Evolutionary conservation across 2,329 filamentous ascomycete species (phyloP).

Genomic region (Cercospora nicotianae): DNA sequence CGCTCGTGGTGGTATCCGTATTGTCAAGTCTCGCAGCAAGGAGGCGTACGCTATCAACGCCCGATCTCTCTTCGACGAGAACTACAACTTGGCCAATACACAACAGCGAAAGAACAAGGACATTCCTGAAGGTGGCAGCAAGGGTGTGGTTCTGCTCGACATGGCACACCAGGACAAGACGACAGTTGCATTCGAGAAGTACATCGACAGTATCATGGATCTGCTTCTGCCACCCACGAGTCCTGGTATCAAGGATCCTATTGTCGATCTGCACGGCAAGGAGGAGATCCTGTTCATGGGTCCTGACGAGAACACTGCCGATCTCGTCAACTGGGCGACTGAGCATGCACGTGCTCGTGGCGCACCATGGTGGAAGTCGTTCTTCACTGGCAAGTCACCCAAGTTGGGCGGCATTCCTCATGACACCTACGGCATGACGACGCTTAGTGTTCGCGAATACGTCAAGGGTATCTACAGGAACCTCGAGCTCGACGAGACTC

Average conservation of each 20-base stretch:
- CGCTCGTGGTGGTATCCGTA: conserved; percentile 92
- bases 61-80: conserved; percentile 94
- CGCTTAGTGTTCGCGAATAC: conserved; percentile 91
- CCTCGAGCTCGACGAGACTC: conserved; percentile 80
- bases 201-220: conserved; percentile 98
- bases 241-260: conserved; percentile 97
- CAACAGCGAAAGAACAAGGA: conserved; percentile 99
- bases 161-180: conserved; percentile 92
- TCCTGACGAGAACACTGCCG: conserved; percentile 96
- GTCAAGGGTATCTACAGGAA: conserved; percentile 97
- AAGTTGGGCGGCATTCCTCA: conserved; percentile 95
- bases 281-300: conserved; percentile 98
- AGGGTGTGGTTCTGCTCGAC: conserved; percentile 94
- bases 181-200: conserved; percentile 94
- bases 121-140: conserved; percentile 95
- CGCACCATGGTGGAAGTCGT: conserved; percentile 99
- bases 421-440: conserved; percentile 96
- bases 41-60: conserved; percentile 97
- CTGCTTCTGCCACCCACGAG: conserved; percentile 84
- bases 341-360: conserved; percentile 84
- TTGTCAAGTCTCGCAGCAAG: conserved; percentile 95
- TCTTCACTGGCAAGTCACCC: conserved; percentile 98
- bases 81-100: conserved; percentile 96
- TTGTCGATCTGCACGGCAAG: conserved; percentile 92
- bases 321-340: conserved; percentile 98